These are phyloP conservation scores for Stenogyne calaminthoides DNA, from an alignment of 305 asterid species.

Conservation along the genomic window DNA sequence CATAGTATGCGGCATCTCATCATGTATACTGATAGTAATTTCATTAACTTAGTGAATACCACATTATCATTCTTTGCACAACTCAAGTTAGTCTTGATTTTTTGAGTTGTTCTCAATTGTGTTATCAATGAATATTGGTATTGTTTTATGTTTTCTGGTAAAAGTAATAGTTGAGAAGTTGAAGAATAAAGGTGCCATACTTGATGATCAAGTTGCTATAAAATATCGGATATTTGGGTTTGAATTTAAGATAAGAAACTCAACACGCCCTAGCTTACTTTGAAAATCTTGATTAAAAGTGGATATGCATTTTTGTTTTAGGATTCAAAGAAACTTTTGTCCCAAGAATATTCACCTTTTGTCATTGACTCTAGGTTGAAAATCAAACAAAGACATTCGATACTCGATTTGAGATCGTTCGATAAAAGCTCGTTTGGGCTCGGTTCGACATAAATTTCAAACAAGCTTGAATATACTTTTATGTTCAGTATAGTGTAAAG, in stretches of 20 bases:
- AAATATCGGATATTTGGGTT: too few species aligned
- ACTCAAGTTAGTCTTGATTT: not conserved
- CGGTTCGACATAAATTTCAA: too few species aligned
- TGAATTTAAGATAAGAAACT: not conserved
- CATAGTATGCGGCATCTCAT: conserved; percentile 45
- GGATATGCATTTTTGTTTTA: not conserved
- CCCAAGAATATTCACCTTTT: not conserved
- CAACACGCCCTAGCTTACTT: not conserved
- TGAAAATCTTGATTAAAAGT: not conserved
- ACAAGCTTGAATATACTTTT: too few species aligned
- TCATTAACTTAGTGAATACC: conserved; percentile 45
- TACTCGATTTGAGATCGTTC: too few species aligned
- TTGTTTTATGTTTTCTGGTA: not conserved
- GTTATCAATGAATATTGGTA: not conserved
- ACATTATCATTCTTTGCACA: conserved; percentile 35
- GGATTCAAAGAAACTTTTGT: not conserved
- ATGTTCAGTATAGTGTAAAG: too few species aligned
- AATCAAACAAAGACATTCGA: too few species aligned
- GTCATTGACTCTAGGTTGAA: too few species aligned
- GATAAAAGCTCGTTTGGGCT: too few species aligned
- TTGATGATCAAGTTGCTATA: not conserved
- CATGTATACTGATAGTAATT: conserved; percentile 43
- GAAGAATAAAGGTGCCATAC: not conserved
- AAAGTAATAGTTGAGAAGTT: not conserved
- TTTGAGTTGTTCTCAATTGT: not conserved